These are phyloP conservation scores for Aurinia saxatilis DNA, from an alignment of 345 rosid genomes.

Conservation along the genomic window DNA sequence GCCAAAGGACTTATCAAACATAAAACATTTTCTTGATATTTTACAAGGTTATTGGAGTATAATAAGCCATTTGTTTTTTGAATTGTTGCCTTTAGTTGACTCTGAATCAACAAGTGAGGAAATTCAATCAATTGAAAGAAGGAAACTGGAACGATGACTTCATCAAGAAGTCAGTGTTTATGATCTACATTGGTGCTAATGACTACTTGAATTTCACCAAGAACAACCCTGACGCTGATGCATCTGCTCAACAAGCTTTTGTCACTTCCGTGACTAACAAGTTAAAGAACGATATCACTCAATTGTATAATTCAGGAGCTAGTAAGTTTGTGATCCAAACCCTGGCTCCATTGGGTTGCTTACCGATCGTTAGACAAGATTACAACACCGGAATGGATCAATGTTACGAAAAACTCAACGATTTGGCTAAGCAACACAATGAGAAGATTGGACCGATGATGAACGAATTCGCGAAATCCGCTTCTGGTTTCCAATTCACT, in stretches of 20 bases:
- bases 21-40: too few relatives aligned
- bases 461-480: conserved; percentile 7
- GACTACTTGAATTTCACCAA: conserved; percentile 20
- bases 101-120: conserved; percentile 15
- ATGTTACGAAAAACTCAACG: conserved; percentile 17
- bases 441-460: conserved; percentile 12
- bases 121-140: conserved; percentile 10
- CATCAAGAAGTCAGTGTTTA: conserved; percentile 2
- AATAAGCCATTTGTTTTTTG: too few relatives aligned
- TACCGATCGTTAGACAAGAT: conserved; percentile 27
- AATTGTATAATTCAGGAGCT: conserved; percentile 17
- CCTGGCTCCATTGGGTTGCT: conserved; percentile 31
- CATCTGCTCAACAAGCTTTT: conserved; percentile 26
- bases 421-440: too few relatives aligned
- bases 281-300: conserved; percentile 11
- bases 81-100: too few relatives aligned
- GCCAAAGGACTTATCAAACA: too few relatives aligned
- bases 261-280: conserved; percentile 22
- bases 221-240: conserved; percentile 13
- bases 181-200: too few relatives aligned
- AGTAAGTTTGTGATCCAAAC: conserved; percentile 26
- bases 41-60: too few relatives aligned
- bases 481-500: conserved; percentile 22
- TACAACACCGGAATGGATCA: background rate
- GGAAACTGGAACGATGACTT: conserved; percentile 18